Evolutionary conservation across 306 rosid species (phyloP).

Genomic region (Ammopiptanthus mongolicus): DNA sequence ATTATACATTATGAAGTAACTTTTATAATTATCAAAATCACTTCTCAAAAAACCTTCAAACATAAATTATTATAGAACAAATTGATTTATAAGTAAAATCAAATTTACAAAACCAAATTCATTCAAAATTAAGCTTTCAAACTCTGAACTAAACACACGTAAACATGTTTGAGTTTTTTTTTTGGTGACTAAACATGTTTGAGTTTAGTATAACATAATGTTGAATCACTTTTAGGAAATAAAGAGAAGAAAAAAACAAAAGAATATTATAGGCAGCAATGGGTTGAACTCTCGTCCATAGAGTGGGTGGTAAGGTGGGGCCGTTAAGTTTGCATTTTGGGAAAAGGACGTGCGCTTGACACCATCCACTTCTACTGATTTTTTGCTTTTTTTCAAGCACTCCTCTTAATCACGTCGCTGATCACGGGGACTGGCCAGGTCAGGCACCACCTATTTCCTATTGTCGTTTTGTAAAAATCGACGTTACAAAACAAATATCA

Average conservation of each 20-base stretch:
- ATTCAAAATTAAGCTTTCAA: too few species aligned
- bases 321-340: not conserved
- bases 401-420: constrained; percentile 35
- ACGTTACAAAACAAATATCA: not conserved
- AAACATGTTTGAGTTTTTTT: too few species aligned
- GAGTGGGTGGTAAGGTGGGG: constrained; percentile 9
- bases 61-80: too few species aligned
- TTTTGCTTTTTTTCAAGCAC: constrained; percentile 29
- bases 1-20: too few species aligned
- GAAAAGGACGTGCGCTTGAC: constrained; percentile 22
- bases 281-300: not conserved
- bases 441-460: not conserved
- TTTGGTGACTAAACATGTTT: too few species aligned
- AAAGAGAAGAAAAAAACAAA: not conserved
- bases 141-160: too few species aligned
- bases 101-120: too few species aligned
- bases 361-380: constrained; percentile 25
- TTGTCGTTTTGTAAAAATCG: constrained; percentile 15
- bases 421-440: constrained; percentile 24
- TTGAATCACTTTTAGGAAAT: too few species aligned
- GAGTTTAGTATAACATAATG: too few species aligned
- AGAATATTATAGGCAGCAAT: not conserved
- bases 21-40: too few species aligned
- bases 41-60: too few species aligned
- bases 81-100: too few species aligned